phyloP scores from a whole-genome alignment of 495 filamentous ascomycete genomes.

The Rhypophila decipiens region DNA sequence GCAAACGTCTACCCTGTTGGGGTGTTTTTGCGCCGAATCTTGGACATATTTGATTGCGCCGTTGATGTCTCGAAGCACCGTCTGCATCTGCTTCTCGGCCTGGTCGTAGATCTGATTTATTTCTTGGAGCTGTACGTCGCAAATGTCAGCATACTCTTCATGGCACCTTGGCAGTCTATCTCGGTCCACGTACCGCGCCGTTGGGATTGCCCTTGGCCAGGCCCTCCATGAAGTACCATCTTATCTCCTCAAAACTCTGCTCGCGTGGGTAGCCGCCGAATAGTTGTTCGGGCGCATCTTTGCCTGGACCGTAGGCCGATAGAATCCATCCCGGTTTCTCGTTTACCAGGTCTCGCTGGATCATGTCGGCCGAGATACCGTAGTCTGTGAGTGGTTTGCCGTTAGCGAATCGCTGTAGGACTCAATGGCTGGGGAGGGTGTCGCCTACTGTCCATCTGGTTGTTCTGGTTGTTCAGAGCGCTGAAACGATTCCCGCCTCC shows the following conservation, averaged over 20 bases:
- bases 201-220: slow-evolving; percentile 53
- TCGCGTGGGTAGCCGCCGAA: slow-evolving; percentile 75
- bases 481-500: slow-evolving; percentile 29
- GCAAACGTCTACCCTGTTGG: slow-evolving; percentile 71
- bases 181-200: slow-evolving; percentile 50
- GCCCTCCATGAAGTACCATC: slow-evolving; percentile 59
- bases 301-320: slow-evolving; percentile 72
- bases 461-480: slow-evolving; percentile 14
- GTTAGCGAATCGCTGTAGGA: not conserved
- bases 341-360: slow-evolving; percentile 57
- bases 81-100: slow-evolving; percentile 63
- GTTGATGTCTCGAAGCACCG: slow-evolving; percentile 57
- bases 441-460: slow-evolving; percentile 3
- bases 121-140: too few species aligned
- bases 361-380: slow-evolving; percentile 46
- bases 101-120: slow-evolving; percentile 51
- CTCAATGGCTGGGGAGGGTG: not conserved
- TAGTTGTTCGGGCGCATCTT: slow-evolving; percentile 66
- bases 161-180: too few species aligned
- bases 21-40: slow-evolving; percentile 63
- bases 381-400: not conserved
- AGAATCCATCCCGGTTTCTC: slow-evolving; percentile 75
- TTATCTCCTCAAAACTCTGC: slow-evolving; percentile 77
- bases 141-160: too few species aligned
- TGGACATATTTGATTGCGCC: slow-evolving; percentile 68